Percentiles rank a stretch among this genome's conserved stretches.
Evolutionary conservation across 2,329 filamentous ascomycete genomes (phyloP).

Genomic region (Geosmithia morbida): DNA sequence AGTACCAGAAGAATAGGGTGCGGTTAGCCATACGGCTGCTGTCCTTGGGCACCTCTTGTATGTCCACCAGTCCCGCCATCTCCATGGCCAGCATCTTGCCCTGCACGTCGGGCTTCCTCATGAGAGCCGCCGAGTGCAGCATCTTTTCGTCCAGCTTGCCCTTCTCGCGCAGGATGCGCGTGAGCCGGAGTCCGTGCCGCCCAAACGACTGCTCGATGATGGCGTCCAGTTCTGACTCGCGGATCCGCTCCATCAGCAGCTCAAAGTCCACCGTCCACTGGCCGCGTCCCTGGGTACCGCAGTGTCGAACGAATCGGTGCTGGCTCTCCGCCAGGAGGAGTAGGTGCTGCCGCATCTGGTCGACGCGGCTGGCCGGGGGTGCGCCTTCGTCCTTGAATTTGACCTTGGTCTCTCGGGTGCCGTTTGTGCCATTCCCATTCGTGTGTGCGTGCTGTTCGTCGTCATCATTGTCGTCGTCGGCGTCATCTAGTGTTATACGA

Average conservation of each 20-base stretch:
- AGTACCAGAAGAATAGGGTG: constrained; percentile 87
- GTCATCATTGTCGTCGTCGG: constrained; percentile 15
- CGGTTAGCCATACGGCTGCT: constrained; percentile 66
- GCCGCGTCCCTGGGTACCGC: constrained; percentile 45
- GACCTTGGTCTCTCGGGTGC: constrained; percentile 24
- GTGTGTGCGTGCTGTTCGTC: constrained; percentile 18
- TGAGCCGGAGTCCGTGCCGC: constrained; percentile 62
- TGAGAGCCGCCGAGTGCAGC: constrained; percentile 63
- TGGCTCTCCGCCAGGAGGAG: constrained; percentile 55
- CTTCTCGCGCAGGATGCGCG: constrained; percentile 70
- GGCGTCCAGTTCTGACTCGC: constrained; percentile 66
- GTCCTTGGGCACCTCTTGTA: constrained; percentile 89
- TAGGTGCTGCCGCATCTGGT: constrained; percentile 59
- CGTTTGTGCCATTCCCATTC: constrained; percentile 18
- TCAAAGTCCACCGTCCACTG: constrained; percentile 78
- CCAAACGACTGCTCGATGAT: constrained; percentile 69
- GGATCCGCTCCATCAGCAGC: constrained; percentile 54
- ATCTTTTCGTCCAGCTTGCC: constrained; percentile 94
- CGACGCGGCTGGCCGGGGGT: constrained; percentile 29
- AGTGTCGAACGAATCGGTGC: constrained; percentile 53
- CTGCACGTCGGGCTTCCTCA: constrained; percentile 75
- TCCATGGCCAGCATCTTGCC: constrained; percentile 77
- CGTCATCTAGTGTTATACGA: neutral
- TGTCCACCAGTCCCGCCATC: constrained; percentile 71
- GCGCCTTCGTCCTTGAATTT: constrained; percentile 34